Percentiles rank a stretch among this genome's conserved stretches.
Conservation (phyloP, 139 green algal species). For the Dunaliella primolecta region DNA sequence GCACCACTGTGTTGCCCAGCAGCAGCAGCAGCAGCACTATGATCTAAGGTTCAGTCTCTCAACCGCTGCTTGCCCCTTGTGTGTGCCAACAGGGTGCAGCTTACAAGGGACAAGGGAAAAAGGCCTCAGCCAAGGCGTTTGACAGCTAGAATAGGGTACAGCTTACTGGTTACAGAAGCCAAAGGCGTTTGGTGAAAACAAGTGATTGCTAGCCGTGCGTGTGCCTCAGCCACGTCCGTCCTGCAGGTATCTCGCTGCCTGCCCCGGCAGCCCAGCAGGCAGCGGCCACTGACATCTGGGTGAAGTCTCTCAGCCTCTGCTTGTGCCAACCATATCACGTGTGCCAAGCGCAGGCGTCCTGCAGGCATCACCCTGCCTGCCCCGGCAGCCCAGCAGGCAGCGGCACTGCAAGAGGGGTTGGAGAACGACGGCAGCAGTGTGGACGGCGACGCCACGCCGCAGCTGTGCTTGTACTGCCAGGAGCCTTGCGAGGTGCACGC, state of each 20-base stretch:
- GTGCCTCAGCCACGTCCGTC: not conserved
- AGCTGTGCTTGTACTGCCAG: constrained; percentile 52
- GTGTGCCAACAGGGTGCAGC: not conserved
- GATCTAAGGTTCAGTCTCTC: not conserved
- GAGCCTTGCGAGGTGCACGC: constrained; percentile 35
- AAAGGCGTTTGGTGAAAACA: not conserved
- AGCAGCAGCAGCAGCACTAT: no score
- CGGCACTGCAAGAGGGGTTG: not conserved
- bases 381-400: not conserved
- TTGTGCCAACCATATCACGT: not conserved
- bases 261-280: not conserved
- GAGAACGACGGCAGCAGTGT: not conserved
- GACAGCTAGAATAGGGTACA: not conserved
- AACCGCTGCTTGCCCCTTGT: not conserved
- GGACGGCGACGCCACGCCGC: not conserved
- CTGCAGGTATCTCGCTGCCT: not conserved
- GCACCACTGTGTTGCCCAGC: no score
- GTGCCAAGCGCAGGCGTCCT: not conserved
- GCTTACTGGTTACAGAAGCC: not conserved
- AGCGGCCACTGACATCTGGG: no score
- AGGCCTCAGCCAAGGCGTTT: not conserved
- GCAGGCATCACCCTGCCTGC: not conserved
- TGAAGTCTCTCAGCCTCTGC: not conserved
- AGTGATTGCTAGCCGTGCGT: not conserved
- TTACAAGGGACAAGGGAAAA: not conserved